These are phyloP conservation scores for Parathielavia appendiculata DNA, from an alignment of 495 filamentous ascomycete species.

Conservation along the genomic window DNA sequence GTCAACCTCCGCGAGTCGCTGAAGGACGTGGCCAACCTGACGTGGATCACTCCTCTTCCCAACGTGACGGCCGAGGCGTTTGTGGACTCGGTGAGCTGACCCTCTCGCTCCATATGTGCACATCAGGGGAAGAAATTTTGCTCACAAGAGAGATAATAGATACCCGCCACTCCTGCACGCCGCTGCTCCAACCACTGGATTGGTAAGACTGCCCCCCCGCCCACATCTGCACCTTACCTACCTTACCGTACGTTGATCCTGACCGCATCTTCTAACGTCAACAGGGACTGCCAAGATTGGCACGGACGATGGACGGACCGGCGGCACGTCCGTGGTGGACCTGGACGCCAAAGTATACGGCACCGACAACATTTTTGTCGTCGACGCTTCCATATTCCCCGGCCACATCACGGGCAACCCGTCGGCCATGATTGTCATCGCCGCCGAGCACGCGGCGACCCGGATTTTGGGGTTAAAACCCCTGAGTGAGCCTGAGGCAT, in stretches of 20 bases:
- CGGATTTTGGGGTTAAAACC: constrained; percentile 23
- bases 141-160: constrained; percentile 16
- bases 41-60: constrained; percentile 45
- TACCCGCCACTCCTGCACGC: constrained; percentile 47
- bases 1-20: constrained; percentile 54
- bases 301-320: constrained; percentile 55
- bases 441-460: constrained; percentile 51
- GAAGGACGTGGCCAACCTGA: constrained; percentile 47
- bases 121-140: neutral
- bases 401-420: constrained; percentile 55
- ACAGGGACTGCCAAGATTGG: constrained; percentile 54
- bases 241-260: neutral
- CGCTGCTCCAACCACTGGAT: constrained; percentile 68
- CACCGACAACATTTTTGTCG: constrained; percentile 61
- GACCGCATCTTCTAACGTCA: neutral
- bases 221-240: neutral
- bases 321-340: constrained; percentile 61
- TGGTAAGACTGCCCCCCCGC: constrained; percentile 11
- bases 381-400: constrained; percentile 59
- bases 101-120: neutral
- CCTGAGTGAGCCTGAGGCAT: neutral
- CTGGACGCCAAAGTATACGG: constrained; percentile 65
- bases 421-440: constrained; percentile 51
- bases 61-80: constrained; percentile 51
- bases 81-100: constrained; percentile 37